A percentile compares a stretch with the other conserved stretches of the same genome.
phyloP scores from a whole-genome alignment of 805 yeast genomes.

The Myxozyma nipponensis region DNA sequence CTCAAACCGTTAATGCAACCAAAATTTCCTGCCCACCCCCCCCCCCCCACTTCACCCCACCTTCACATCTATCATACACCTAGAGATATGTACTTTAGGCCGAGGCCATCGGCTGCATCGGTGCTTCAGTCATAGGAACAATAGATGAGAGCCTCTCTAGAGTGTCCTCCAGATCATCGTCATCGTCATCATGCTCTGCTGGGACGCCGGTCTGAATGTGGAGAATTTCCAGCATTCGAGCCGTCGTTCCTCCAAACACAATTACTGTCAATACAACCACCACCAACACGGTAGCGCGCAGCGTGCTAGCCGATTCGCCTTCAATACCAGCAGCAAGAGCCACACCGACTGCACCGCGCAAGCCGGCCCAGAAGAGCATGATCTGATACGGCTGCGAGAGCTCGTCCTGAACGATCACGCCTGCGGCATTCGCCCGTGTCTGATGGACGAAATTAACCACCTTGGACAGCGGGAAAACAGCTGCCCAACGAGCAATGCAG shows the following conservation, averaged over 20 bases:
- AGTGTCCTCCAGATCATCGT: conserved; percentile 57
- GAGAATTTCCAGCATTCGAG: conserved; percentile 93
- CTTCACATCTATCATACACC: too few species aligned
- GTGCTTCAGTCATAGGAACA: background rate
- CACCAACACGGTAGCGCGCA: conserved; percentile 90
- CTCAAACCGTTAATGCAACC: too few species aligned
- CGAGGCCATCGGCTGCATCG: background rate
- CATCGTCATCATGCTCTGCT: conserved; percentile 68
- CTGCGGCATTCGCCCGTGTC: conserved; percentile 46
- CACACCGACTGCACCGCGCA: conserved; percentile 98
- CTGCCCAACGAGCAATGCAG: conserved; percentile 94
- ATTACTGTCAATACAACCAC: conserved; percentile 96
- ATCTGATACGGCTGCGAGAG: conserved; percentile 93
- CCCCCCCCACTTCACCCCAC: too few species aligned
- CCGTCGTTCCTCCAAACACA: conserved; percentile 96
- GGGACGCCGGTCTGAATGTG: conserved; percentile 90
- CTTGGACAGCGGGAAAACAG: conserved; percentile 89
- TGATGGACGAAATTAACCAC: conserved; percentile 76
- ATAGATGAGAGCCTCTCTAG: background rate
- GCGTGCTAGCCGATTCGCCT: conserved; percentile 84
- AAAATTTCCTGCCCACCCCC: too few species aligned
- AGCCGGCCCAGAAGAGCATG: conserved; percentile 99
- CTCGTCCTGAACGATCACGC: conserved; percentile 60
- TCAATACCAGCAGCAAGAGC: conserved; percentile 97
- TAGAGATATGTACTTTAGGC: too few species aligned